phyloP scores from a whole-genome alignment of 495 filamentous ascomycete species.

The Neurospora sp. region DNA sequence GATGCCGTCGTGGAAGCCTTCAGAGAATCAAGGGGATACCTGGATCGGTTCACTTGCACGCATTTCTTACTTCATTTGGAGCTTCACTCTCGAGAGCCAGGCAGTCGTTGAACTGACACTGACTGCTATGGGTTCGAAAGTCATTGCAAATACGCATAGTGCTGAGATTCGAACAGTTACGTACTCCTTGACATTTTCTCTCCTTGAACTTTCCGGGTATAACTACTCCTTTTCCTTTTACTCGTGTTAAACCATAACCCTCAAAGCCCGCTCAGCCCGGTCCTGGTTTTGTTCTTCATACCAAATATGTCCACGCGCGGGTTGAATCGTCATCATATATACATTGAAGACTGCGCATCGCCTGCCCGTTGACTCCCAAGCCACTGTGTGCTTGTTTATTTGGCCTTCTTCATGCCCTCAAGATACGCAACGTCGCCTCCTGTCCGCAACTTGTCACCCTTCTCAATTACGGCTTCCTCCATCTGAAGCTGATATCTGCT shows the following conservation, averaged over 20 bases:
- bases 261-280: not conserved
- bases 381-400: not conserved
- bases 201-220: not conserved
- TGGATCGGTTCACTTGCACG: not conserved
- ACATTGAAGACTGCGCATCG: not conserved
- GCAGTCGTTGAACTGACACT: not conserved
- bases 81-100: not conserved
- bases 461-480: conserved; percentile 54
- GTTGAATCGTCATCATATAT: not conserved
- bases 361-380: not conserved
- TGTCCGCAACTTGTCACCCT: conserved; percentile 55
- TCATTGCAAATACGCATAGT: not conserved
- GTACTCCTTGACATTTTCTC: not conserved
- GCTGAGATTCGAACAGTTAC: not conserved
- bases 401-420: conserved; percentile 13
- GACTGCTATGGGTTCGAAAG: not conserved
- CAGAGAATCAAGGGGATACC: not conserved
- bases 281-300: not conserved
- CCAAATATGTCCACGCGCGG: not conserved
- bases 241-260: not conserved
- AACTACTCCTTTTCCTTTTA: not conserved
- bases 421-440: conserved; percentile 63
- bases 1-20: not conserved
- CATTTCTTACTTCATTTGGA: not conserved
- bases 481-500: conserved; percentile 53